Percentiles rank a stretch among this genome's conserved stretches.
Conservation (phyloP, 164 flowering plant genomes). For the Berberis vulgaris region DNA sequence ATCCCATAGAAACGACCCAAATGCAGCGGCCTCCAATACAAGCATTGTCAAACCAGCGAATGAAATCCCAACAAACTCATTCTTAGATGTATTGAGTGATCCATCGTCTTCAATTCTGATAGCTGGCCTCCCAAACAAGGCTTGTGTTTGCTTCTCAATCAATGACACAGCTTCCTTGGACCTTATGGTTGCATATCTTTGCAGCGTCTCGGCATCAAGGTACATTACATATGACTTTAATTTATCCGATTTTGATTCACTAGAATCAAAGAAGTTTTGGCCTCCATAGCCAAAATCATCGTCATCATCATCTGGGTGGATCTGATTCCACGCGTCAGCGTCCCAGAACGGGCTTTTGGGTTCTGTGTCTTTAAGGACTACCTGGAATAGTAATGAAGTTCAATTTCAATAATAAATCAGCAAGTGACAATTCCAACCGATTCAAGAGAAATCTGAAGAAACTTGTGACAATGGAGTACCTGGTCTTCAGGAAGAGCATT, state of each 20-base stretch:
- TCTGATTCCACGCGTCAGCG: conserved; percentile 50
- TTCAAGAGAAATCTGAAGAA: too few relatives aligned
- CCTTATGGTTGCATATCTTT: conserved; percentile 79
- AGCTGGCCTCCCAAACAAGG: conserved; percentile 86
- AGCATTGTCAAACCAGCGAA: conserved; percentile 75
- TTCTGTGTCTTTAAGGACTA: conserved; percentile 24
- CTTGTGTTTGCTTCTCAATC: conserved; percentile 90
- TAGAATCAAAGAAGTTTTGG: conserved; percentile 17
- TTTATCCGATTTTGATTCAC: conserved; percentile 34
- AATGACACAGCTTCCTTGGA: conserved; percentile 78
- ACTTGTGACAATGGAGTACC: neutral
- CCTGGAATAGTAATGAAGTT: too few relatives aligned
- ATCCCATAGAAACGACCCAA: conserved; percentile 92
- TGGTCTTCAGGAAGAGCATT: conserved; percentile 56
- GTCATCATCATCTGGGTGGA: conserved; percentile 30
- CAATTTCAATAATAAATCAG: too few relatives aligned
- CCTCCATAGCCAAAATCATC: conserved; percentile 11
- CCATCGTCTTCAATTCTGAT: conserved; percentile 59
- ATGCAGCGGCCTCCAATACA: conserved; percentile 80
- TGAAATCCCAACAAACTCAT: conserved; percentile 50
- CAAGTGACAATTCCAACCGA: too few relatives aligned
- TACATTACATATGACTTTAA: conserved; percentile 85
- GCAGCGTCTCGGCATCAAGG: conserved; percentile 79
- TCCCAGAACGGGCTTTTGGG: conserved; percentile 54
- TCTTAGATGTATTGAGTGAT: conserved; percentile 51